phyloP scores from a whole-genome alignment of 345 rosid species.

The Alliaria petiolata region DNA sequence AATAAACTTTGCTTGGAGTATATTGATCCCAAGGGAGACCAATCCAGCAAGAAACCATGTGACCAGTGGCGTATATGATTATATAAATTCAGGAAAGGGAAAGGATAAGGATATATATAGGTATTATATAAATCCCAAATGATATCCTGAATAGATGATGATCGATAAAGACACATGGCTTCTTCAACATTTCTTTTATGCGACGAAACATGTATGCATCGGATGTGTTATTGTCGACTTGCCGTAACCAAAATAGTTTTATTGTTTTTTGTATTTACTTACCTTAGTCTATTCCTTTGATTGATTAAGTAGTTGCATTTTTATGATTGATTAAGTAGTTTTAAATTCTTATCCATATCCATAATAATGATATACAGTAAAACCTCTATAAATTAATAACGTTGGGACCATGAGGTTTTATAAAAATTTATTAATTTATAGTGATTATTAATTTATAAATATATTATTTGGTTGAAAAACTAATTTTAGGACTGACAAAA shows the following conservation, averaged over 20 bases:
- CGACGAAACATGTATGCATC: conserved; percentile 25
- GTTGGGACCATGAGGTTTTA: too few species aligned
- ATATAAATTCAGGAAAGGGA: neutral
- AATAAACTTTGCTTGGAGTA: neutral
- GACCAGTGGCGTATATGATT: conserved; percentile 19
- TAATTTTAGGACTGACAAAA: too few species aligned
- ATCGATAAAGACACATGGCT: conserved; percentile 30
- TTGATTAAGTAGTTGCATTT: too few species aligned
- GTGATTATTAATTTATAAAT: too few species aligned
- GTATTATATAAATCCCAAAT: conserved; percentile 11
- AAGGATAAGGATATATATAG: conserved; percentile 11
- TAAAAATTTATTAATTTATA: too few species aligned
- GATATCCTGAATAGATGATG: conserved; percentile 17
- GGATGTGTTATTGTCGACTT: conserved; percentile 26
- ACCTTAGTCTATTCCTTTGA: neutral
- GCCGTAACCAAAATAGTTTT: conserved; percentile 11
- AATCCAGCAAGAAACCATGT: conserved; percentile 37
- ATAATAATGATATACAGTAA: neutral
- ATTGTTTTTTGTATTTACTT: neutral
- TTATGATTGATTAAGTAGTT: conserved; percentile 12
- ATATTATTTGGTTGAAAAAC: too few species aligned
- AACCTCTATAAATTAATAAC: too few species aligned
- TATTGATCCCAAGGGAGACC: conserved; percentile 22
- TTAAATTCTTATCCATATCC: neutral
- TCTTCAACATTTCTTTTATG: conserved; percentile 21